Evolutionary conservation across 2,329 filamentous ascomycete genomes (phyloP).

Genomic region (Elsinoe necatrix): DNA sequence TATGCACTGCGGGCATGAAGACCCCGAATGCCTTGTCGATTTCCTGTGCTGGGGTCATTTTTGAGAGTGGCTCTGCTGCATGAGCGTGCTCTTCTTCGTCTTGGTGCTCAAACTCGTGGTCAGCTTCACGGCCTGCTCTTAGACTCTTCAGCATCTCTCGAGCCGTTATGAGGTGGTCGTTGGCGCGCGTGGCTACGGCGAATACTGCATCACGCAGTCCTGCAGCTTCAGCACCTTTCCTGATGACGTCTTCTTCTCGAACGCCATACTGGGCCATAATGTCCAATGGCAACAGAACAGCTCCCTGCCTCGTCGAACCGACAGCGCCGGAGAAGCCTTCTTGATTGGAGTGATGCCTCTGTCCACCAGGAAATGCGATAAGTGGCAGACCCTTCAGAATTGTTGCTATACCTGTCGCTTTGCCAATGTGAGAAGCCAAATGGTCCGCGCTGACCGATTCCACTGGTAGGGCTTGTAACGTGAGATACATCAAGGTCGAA

Average conservation of each 20-base stretch:
- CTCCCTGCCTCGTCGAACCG: constrained; percentile 46
- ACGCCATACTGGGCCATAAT: constrained; percentile 76
- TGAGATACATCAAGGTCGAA: constrained; percentile 83
- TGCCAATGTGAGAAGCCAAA: constrained; percentile 88
- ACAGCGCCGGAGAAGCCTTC: constrained; percentile 32
- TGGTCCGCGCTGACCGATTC: constrained; percentile 82
- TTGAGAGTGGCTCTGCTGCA: constrained; percentile 17
- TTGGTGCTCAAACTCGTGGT: constrained; percentile 83
- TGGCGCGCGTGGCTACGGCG: constrained; percentile 81
- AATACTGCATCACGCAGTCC: constrained; percentile 88
- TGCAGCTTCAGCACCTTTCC: constrained; percentile 65
- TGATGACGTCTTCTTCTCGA: constrained; percentile 81
- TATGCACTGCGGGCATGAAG: constrained; percentile 70
- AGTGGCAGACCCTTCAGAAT: constrained; percentile 81
- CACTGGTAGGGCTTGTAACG: constrained; percentile 68
- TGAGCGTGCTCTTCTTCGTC: constrained; percentile 62
- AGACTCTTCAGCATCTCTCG: constrained; percentile 83
- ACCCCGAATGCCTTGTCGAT: constrained; percentile 66
- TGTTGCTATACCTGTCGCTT: constrained; percentile 80
- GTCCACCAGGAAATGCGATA: constrained; percentile 66
- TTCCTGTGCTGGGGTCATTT: constrained; percentile 40
- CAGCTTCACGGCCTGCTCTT: constrained; percentile 61
- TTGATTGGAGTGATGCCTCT: constrained; percentile 48
- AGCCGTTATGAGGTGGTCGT: constrained; percentile 90
- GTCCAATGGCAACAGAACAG: constrained; percentile 76